Conservation (phyloP, 768 basidiomycete species). For the Crepidotus variabilis region DNA sequence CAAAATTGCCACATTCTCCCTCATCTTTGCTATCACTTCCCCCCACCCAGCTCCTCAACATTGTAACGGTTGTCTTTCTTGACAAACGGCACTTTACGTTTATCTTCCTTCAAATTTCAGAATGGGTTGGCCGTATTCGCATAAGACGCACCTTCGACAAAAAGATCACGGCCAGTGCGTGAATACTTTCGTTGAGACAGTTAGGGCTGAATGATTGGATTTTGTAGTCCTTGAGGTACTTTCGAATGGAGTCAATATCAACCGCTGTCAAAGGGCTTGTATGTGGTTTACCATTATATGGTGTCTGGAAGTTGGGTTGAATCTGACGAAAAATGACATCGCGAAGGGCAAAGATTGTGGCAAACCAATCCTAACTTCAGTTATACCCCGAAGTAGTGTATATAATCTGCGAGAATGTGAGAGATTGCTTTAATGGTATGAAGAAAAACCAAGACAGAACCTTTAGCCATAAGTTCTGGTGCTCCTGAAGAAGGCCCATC, state of each 20-base stretch:
- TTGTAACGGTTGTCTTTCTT: background rate
- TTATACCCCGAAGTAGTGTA: constrained; percentile 15
- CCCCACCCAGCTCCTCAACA: background rate
- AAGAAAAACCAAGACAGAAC: constrained; percentile 3
- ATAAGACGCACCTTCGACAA: constrained; percentile 7
- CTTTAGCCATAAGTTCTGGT: constrained; percentile 22
- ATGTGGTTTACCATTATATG: constrained; percentile 12
- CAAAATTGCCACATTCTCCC: background rate
- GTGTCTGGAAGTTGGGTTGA: constrained; percentile 10
- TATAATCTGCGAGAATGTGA: constrained; percentile 6
- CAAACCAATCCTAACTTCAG: constrained; percentile 13
- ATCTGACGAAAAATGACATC: constrained; percentile 13
- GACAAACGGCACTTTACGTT: background rate
- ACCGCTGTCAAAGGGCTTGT: constrained; percentile 7
- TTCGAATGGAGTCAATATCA: constrained; percentile 2
- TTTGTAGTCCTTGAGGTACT: constrained; percentile 4
- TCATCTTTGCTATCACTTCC: background rate
- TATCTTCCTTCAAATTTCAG: constrained; percentile 6
- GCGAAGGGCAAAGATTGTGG: constrained; percentile 14
- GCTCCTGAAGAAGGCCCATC: constrained; percentile 21
- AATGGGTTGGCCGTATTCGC: constrained; percentile 7
- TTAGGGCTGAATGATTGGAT: constrained; percentile 5
- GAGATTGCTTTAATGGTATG: background rate
- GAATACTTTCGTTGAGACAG: background rate
- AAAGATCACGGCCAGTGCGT: constrained; percentile 6